These are phyloP conservation scores for Aegilops longissima DNA, from an alignment of 176 grass and related monocot genomes.

Conservation along the genomic window DNA sequence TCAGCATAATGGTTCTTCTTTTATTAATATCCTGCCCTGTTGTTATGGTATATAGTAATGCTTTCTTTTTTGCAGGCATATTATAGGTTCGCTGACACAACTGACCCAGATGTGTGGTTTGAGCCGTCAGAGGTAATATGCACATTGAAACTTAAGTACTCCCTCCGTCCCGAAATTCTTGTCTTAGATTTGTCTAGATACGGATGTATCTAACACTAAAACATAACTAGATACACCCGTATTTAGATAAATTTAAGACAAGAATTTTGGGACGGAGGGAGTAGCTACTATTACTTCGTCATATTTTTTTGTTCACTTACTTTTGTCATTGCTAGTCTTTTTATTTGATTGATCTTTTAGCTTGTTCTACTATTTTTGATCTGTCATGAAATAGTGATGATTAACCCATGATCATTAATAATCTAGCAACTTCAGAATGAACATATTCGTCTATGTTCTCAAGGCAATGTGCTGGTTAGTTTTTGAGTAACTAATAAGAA, in stretches of 20 bases:
- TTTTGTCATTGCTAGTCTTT: background rate
- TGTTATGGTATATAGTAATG: background rate
- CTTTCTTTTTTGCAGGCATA: conserved; percentile 65
- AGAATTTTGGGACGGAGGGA: too few relatives aligned
- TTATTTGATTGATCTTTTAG: conserved; percentile 12
- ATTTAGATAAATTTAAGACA: too few relatives aligned
- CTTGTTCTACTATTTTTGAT: conserved; percentile 11
- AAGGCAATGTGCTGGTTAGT: background rate
- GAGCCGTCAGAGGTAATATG: conserved; percentile 78
- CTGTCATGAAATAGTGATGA: background rate
- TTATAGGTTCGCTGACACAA: conserved; percentile 88
- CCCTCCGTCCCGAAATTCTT: too few relatives aligned
- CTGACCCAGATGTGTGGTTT: conserved; percentile 98
- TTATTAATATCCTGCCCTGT: background rate
- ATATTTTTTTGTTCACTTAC: conserved; percentile 8
- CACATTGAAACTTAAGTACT: background rate
- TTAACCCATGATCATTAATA: background rate
- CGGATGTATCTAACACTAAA: too few relatives aligned
- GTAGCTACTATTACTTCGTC: background rate
- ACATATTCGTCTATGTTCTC: background rate
- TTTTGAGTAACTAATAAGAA: background rate
- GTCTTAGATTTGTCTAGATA: too few relatives aligned
- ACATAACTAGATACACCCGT: too few relatives aligned
- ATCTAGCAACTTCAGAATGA: background rate
- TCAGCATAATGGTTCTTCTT: conserved; percentile 11